phyloP scores from a whole-genome alignment of 2,329 filamentous ascomycete species.

The Pseudopyrenochaeta lycopersici region DNA sequence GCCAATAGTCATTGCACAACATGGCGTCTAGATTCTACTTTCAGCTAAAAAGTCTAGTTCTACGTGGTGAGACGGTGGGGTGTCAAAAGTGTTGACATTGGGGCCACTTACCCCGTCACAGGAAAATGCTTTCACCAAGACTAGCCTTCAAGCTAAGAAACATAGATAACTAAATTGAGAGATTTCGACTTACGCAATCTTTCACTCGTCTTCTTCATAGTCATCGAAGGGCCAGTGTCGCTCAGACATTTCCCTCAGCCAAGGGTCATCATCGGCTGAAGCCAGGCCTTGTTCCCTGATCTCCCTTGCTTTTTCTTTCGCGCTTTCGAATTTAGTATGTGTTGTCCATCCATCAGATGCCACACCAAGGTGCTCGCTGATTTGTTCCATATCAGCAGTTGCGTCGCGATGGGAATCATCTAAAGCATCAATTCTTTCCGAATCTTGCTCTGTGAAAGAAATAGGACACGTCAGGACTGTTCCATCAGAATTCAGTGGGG shows the following conservation, averaged over 20 bases:
- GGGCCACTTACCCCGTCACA: too few relatives aligned
- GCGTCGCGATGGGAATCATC: slow-evolving; percentile 11
- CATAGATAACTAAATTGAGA: too few relatives aligned
- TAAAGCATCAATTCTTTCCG: slow-evolving; percentile 15
- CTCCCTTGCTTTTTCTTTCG: slow-evolving; percentile 18
- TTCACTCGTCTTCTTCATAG: slow-evolving; percentile 25
- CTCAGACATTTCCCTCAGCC: slow-evolving; percentile 27
- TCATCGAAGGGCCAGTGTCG: slow-evolving; percentile 38
- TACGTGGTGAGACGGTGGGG: too few relatives aligned
- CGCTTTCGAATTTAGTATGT: slow-evolving; percentile 24
- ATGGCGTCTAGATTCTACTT: too few relatives aligned
- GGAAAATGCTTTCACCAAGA: too few relatives aligned
- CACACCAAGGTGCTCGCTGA: slow-evolving; percentile 12
- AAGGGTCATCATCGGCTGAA: slow-evolving; percentile 24
- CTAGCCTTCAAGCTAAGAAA: too few relatives aligned
- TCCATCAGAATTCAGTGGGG: slow-evolving; percentile 4
- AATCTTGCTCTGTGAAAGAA: slow-evolving; percentile 22
- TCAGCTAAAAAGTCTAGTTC: too few relatives aligned
- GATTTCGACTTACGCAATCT: too few relatives aligned
- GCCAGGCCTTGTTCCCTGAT: slow-evolving; percentile 26
- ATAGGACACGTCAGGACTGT: slow-evolving; percentile 22
- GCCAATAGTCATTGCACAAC: too few relatives aligned
- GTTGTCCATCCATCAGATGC: slow-evolving; percentile 37
- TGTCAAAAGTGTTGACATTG: too few relatives aligned
- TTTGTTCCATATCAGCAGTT: not conserved